Conservation (phyloP, 2,329 filamentous ascomycete species). For the Apiospora koreana region DNA sequence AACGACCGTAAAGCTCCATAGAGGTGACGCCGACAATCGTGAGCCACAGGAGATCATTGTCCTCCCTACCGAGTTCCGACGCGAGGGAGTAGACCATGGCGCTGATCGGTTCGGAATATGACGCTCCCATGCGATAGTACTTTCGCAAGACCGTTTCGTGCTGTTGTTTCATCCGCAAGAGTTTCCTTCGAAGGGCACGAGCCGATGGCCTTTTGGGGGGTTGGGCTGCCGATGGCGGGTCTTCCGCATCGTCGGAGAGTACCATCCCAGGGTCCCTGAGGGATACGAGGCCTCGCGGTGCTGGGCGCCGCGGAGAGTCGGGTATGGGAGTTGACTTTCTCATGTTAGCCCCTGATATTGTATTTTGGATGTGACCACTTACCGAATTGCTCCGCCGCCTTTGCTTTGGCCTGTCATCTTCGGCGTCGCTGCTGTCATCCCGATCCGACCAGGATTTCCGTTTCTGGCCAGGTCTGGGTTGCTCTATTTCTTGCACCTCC, state of each 20-base stretch:
- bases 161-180: slow-evolving; percentile 74
- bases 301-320: slow-evolving; percentile 61
- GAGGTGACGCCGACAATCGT: slow-evolving; percentile 95
- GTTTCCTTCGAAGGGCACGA: slow-evolving; percentile 68
- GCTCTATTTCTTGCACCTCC: slow-evolving; percentile 60
- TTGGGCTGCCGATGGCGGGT: slow-evolving; percentile 60
- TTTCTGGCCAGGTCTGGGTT: slow-evolving; percentile 59
- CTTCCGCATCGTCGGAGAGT: slow-evolving; percentile 49
- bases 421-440: slow-evolving; percentile 68
- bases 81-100: slow-evolving; percentile 94
- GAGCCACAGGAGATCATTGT: slow-evolving; percentile 94
- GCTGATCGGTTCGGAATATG: slow-evolving; percentile 92
- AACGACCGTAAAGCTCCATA: slow-evolving; percentile 86
- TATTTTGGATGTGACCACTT: slow-evolving; percentile 33
- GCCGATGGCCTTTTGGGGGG: slow-evolving; percentile 67
- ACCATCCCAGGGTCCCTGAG: slow-evolving; percentile 49
- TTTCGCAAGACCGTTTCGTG: slow-evolving; percentile 74
- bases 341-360: background rate
- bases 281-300: slow-evolving; percentile 61
- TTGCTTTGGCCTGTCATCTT: slow-evolving; percentile 75
- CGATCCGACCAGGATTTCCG: slow-evolving; percentile 77
- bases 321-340: slow-evolving; percentile 65
- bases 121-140: slow-evolving; percentile 86
- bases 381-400: slow-evolving; percentile 87
- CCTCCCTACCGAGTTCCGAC: slow-evolving; percentile 91